Percentiles rank a stretch among this genome's conserved stretches.
phyloP scores from a whole-genome alignment of 225 moss, liverwort and hornwort species.

The Pseudoscleropodium purum region DNA sequence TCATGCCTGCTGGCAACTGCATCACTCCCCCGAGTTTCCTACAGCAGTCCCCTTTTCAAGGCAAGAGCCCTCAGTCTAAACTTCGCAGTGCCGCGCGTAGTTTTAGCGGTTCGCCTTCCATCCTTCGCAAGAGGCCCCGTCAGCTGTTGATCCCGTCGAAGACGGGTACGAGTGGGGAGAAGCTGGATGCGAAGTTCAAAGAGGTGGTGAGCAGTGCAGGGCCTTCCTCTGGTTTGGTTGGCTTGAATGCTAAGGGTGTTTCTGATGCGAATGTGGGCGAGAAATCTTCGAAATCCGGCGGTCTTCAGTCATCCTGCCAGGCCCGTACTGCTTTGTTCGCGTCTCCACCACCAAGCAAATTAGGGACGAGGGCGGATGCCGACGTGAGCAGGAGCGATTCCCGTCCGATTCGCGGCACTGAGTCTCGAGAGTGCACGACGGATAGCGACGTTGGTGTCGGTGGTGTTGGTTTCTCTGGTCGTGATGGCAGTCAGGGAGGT shows the following conservation, averaged over 20 bases:
- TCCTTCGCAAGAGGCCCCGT: slow-evolving; percentile 78
- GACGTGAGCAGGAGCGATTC: slow-evolving; percentile 20
- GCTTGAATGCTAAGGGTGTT: slow-evolving; percentile 5
- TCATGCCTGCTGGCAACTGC: slow-evolving; percentile 77
- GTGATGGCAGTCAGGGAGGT: slow-evolving; percentile 50
- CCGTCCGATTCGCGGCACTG: not conserved
- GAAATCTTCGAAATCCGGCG: slow-evolving; percentile 32
- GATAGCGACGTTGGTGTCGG: slow-evolving; percentile 4
- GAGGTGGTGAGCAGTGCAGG: slow-evolving; percentile 23
- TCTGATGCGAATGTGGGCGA: slow-evolving; percentile 1
- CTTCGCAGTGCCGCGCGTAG: slow-evolving; percentile 86
- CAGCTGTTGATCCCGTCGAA: slow-evolving; percentile 34
- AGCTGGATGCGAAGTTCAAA: slow-evolving; percentile 40
- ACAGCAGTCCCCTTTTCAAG: slow-evolving; percentile 59
- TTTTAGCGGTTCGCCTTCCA: slow-evolving; percentile 93
- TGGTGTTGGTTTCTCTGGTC: slow-evolving; percentile 9
- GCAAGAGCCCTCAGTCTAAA: slow-evolving; percentile 81
- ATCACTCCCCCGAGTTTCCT: slow-evolving; percentile 59
- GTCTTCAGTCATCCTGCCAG: slow-evolving; percentile 35
- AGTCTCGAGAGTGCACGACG: slow-evolving; percentile 27
- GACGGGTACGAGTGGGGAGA: slow-evolving; percentile 19
- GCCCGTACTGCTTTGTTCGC: slow-evolving; percentile 65
- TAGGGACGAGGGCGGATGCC: slow-evolving; percentile 26
- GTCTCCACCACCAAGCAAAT: slow-evolving; percentile 60
- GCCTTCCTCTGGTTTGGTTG: not conserved